Evolutionary conservation across 257 asterid species (phyloP).

Genomic region (Solanum raphanifolium): DNA sequence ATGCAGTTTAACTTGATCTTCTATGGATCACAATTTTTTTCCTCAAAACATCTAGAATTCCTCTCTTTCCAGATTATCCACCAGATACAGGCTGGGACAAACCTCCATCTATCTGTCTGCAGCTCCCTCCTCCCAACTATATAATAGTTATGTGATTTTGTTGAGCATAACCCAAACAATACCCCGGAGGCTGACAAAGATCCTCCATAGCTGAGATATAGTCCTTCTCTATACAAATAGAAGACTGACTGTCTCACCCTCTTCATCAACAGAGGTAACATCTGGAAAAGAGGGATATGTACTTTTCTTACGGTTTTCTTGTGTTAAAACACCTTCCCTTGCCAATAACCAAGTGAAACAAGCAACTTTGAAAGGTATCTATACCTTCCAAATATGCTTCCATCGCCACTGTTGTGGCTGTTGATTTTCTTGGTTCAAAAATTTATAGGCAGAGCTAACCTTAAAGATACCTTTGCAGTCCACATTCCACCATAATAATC

Average conservation of each 20-base stretch:
- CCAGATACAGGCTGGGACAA: neutral
- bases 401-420: neutral
- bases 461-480: neutral
- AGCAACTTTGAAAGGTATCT: neutral
- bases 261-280: neutral
- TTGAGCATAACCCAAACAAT: neutral
- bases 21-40: neutral
- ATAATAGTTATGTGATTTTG: neutral
- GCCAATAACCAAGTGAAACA: neutral
- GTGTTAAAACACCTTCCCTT: neutral
- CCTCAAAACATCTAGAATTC: neutral
- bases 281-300: neutral
- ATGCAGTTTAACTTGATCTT: neutral
- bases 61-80: neutral
- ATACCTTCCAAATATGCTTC: neutral
- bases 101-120: neutral
- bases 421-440: neutral
- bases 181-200: neutral
- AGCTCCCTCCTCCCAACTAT: neutral
- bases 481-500: neutral
- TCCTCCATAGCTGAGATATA: neutral
- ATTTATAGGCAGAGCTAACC: neutral
- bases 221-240: neutral
- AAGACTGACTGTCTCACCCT: neutral
- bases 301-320: neutral